These are phyloP conservation scores for Avena insularis DNA, from an alignment of 176 grass and related monocot species.

Conservation along the genomic window DNA sequence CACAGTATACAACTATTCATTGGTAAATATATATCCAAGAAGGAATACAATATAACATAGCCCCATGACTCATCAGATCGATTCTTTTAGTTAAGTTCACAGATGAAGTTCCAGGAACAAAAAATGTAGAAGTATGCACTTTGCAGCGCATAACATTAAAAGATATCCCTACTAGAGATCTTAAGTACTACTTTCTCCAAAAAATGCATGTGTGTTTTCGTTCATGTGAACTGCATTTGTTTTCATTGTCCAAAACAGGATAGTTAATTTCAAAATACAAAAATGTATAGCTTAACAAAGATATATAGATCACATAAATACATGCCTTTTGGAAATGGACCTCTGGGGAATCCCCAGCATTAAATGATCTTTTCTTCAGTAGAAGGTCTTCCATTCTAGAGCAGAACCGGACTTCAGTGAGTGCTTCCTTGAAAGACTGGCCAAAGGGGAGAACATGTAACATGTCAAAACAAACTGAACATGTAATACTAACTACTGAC, in stretches of 20 bases:
- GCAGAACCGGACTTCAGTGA: constrained; percentile 78
- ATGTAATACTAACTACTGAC: constrained; percentile 16
- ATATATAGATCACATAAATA: constrained; percentile 43
- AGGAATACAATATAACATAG: constrained; percentile 2
- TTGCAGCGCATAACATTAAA: not conserved
- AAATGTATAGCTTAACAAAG: constrained; percentile 30
- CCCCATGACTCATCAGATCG: constrained; percentile 19
- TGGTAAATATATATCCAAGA: constrained; percentile 30
- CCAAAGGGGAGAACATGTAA: constrained; percentile 26
- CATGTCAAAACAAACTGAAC: constrained; percentile 16
- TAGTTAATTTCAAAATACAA: constrained; percentile 26
- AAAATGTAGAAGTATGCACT: constrained; percentile 11
- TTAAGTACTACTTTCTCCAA: constrained; percentile 5
- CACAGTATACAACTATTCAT: constrained; percentile 8
- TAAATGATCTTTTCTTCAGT: constrained; percentile 85
- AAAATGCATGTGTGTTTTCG: not conserved
- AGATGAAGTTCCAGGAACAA: constrained; percentile 30
- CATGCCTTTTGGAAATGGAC: constrained; percentile 90
- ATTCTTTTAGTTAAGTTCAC: constrained; percentile 12
- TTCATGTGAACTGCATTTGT: constrained; percentile 21
- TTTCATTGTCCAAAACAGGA: constrained; percentile 32
- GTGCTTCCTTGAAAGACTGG: constrained; percentile 79
- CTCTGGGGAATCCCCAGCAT: constrained; percentile 77
- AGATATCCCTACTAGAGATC: not conserved
- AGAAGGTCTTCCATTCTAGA: constrained; percentile 87